phyloP scores from a whole-genome alignment of 495 filamentous ascomycete species.

The Elasticomyces elasticus region DNA sequence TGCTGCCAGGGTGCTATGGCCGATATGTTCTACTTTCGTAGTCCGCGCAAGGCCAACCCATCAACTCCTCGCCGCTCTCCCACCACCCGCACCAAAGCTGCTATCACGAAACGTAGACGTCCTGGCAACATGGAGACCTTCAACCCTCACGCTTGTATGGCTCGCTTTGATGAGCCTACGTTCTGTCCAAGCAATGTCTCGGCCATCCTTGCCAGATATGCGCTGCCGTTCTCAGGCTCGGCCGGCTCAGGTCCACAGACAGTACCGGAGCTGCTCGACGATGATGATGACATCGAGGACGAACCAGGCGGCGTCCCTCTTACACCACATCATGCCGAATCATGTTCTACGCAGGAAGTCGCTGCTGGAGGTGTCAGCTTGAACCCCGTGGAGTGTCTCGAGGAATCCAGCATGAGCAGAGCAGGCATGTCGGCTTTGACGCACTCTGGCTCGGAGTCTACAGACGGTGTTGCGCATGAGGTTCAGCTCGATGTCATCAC shows the following conservation, averaged over 20 bases:
- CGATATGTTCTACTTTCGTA: constrained; percentile 13
- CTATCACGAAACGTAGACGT: background rate
- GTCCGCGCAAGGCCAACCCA: background rate
- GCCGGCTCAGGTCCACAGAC: background rate
- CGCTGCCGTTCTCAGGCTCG: background rate
- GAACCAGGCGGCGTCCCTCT: background rate
- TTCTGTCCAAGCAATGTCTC: constrained; percentile 10
- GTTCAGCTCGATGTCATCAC: background rate
- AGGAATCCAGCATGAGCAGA: background rate
- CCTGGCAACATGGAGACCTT: background rate
- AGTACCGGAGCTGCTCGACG: background rate
- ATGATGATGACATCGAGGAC: background rate
- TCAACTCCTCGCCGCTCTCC: background rate
- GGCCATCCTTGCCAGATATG: background rate
- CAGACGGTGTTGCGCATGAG: background rate
- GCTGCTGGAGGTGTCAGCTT: too few relatives aligned
- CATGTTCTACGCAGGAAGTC: background rate
- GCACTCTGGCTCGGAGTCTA: background rate
- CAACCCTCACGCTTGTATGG: constrained; percentile 10
- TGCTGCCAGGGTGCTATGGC: constrained; percentile 1
- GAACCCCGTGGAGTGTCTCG: background rate
- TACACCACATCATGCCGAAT: background rate
- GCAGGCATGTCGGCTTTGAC: background rate
- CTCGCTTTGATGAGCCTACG: constrained; percentile 13
- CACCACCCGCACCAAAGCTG: background rate